Evolutionary conservation across 2,329 filamentous ascomycete genomes (phyloP).

Genomic region (Hypoxylon sp.): DNA sequence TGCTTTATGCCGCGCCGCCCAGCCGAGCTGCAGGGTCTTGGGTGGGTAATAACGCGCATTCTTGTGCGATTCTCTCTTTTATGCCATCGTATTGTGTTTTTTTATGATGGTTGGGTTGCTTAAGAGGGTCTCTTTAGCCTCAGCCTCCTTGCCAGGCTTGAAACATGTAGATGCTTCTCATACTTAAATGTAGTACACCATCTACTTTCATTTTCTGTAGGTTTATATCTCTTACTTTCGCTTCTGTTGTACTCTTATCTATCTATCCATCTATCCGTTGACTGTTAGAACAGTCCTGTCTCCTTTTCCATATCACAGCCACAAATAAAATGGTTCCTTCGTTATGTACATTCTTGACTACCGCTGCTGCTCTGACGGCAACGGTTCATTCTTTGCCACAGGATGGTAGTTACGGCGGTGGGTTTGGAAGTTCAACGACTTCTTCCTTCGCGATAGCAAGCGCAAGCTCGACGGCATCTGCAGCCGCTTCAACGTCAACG

Average conservation of each 20-base stretch:
- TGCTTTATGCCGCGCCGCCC: constrained; percentile 9
- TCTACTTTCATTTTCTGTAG: constrained; percentile 16
- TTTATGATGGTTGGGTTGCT: constrained; percentile 10
- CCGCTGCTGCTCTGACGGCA: constrained; percentile 45
- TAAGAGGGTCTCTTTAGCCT: constrained; percentile 11
- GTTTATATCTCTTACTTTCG: constrained; percentile 29
- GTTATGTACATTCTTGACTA: constrained; percentile 46
- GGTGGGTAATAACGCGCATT: not conserved
- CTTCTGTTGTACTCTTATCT: constrained; percentile 25
- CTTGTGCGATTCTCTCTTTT: constrained; percentile 10
- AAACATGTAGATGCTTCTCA: constrained; percentile 19
- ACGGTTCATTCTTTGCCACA: constrained; percentile 44
- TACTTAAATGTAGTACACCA: constrained; percentile 32
- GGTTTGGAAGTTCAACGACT: constrained; percentile 17
- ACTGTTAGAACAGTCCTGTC: constrained; percentile 16
- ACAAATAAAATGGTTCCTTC: constrained; percentile 48
- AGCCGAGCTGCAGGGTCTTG: constrained; percentile 2
- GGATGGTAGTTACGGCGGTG: constrained; percentile 33
- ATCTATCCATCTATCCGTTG: constrained; percentile 25
- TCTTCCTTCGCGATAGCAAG: constrained; percentile 44
- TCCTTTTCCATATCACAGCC: constrained; percentile 11
- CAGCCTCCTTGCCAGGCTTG: constrained; percentile 19
- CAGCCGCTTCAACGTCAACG: constrained; percentile 49
- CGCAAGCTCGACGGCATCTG: constrained; percentile 34
- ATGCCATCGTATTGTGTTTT: constrained; percentile 12